These are phyloP conservation scores for Exophiala sp. DNA, from an alignment of 2,329 filamentous ascomycete genomes.

Conservation along the genomic window DNA sequence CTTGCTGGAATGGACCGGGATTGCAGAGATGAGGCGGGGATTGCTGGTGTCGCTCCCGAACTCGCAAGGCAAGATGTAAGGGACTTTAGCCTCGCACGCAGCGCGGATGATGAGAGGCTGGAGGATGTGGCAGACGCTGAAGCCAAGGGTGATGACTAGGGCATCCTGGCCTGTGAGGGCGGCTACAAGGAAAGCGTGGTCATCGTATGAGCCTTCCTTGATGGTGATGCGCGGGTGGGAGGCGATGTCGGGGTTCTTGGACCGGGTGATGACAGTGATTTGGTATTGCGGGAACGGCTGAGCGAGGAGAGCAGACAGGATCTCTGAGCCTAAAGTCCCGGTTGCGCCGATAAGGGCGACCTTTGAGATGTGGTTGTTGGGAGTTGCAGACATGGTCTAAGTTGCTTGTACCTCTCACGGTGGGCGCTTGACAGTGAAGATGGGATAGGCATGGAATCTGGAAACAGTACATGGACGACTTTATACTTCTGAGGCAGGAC, in stretches of 20 bases:
- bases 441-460: neutral
- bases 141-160: neutral
- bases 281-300: neutral
- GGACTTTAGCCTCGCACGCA: neutral
- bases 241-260: neutral
- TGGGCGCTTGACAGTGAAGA: neutral
- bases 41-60: slow-evolving; percentile 1
- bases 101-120: neutral
- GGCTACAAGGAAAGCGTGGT: neutral
- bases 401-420: too few species aligned
- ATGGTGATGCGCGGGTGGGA: neutral
- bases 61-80: slow-evolving; percentile 1
- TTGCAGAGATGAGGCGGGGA: neutral
- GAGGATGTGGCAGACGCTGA: neutral
- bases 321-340: neutral
- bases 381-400: too few species aligned
- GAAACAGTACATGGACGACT: neutral
- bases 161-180: neutral
- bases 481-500: too few species aligned
- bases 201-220: neutral
- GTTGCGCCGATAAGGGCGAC: neutral
- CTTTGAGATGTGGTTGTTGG: neutral
- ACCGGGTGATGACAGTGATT: neutral
- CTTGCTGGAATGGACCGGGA: neutral
- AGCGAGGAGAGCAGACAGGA: neutral